These are phyloP conservation scores for Cyclostephanos tholiformis DNA, from an alignment of 108 stramenopile species.

Conservation along the genomic window DNA sequence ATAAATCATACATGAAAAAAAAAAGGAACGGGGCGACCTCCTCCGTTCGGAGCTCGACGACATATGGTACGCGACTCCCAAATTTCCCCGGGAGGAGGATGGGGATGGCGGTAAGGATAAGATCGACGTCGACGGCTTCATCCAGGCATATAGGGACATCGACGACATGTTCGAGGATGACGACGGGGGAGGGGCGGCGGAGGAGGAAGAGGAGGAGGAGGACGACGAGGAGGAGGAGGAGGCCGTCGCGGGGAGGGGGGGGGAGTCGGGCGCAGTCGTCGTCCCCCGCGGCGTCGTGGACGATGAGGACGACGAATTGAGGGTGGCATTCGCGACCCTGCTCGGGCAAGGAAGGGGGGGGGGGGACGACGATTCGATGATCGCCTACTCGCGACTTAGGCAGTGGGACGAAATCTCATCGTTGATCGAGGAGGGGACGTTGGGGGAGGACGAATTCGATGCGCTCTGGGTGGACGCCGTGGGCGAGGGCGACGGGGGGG, in stretches of 20 bases:
- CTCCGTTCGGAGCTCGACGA: constrained; percentile 62
- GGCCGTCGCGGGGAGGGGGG: constrained; percentile 9
- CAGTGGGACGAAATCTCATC: constrained; percentile 76
- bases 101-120: constrained; percentile 22
- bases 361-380: constrained; percentile 31
- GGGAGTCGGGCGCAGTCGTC: constrained; percentile 27
- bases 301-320: constrained; percentile 46
- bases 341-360: constrained; percentile 17
- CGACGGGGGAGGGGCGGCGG: constrained; percentile 6
- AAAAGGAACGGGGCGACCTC: constrained; percentile 64
- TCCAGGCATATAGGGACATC: constrained; percentile 76
- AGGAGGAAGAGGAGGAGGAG: constrained; percentile 35
- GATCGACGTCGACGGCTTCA: constrained; percentile 75
- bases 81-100: constrained; percentile 41
- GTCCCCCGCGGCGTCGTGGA: background rate
- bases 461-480: constrained; percentile 61
- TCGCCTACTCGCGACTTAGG: constrained; percentile 50
- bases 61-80: constrained; percentile 68
- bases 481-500: constrained; percentile 8
- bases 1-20: background rate
- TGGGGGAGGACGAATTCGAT: constrained; percentile 78
- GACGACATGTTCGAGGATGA: constrained; percentile 87
- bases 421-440: constrained; percentile 68
- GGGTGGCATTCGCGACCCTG: constrained; percentile 50
- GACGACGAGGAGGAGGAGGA: constrained; percentile 22